Base-by-base conservation (phyloP, 306 rosid species). In the Castanea mollissima region DNA sequence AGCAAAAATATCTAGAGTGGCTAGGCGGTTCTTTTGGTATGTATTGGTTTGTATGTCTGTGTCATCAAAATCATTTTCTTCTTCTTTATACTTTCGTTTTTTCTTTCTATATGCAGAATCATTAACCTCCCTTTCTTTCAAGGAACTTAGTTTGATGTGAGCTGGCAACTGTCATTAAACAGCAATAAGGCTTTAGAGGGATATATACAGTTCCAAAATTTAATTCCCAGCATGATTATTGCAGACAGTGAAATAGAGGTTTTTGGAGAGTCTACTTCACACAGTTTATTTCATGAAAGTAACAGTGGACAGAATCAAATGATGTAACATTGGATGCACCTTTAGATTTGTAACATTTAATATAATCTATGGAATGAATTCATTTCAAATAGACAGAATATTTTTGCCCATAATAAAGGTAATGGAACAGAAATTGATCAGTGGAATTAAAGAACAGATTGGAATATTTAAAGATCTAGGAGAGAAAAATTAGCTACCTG, bases 1-100 rank as follows among this genome's bases (percentile, higher is more conserved):
- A 3, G 99, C 98, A 90, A 95, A 95, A 78, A 93, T 93, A 85
- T 95, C 97, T 65, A 95, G 81, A 41, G 99, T 95, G 56, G 92
- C 89, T 78, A 95, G 84, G 51, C 86, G 76, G 29, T 84, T 86
- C 64, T 87, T 87, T 76, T 69, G 78, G 29, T 74, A 73, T 62
- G 79, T 62, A 31, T 80, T 86, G 23, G 38, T 82, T 76, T 81
- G 87, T 32, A 73, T 83, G 31, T 80, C 90, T 34, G 35, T 34
- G 23, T 60, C 69, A 74, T 83, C 97, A 55, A 85, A 62, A 81
- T 57, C 29, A 65, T 32, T 71, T 78, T 90, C 99, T 79, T 90
- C 98, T 83, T 93, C 97, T 89, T 63, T 93, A 73, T 87, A 52
- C 90, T 95, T 95, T 62, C 99, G 98, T 79, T 95, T 95, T 82